These are phyloP conservation scores for Sclerotiophoma versabilis DNA, from an alignment of 2,329 filamentous ascomycete species.

Conservation along the genomic window DNA sequence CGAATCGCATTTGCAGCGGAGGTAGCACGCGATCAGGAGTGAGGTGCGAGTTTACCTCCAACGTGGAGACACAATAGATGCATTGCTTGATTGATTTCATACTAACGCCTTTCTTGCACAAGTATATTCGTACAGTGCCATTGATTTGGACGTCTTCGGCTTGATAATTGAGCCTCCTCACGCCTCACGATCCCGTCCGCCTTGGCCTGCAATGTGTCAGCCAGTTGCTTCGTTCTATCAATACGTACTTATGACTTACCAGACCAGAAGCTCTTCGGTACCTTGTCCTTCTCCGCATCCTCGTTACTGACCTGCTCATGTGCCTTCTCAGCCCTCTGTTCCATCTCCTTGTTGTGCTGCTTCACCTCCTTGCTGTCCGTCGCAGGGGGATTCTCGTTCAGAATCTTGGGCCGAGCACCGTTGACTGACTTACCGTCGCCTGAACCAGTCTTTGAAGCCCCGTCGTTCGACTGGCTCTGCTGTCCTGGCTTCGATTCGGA, in stretches of 20 bases:
- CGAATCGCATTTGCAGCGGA: not conserved
- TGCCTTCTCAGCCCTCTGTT: conserved; percentile 51
- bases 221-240: not conserved
- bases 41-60: not conserved
- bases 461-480: conserved; percentile 17
- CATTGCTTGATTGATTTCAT: not conserved
- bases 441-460: conserved; percentile 19
- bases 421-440: conserved; percentile 34
- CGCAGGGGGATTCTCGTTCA: conserved; percentile 45
- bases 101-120: not conserved
- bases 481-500: conserved; percentile 15
- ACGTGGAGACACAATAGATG: not conserved
- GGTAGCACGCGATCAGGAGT: not conserved
- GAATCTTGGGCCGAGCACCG: conserved; percentile 54
- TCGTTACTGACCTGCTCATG: conserved; percentile 48
- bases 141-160: not conserved
- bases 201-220: conserved; percentile 34
- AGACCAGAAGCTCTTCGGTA: conserved; percentile 49
- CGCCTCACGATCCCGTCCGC: conserved; percentile 34
- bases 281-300: conserved; percentile 52
- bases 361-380: conserved; percentile 49
- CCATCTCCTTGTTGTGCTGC: conserved; percentile 56
- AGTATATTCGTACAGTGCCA: conserved; percentile 5
- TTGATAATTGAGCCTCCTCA: conserved; percentile 15
- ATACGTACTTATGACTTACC: conserved; percentile 33